phyloP scores from a whole-genome alignment of 2,329 filamentous ascomycete species.

The Penicillium sp. region DNA sequence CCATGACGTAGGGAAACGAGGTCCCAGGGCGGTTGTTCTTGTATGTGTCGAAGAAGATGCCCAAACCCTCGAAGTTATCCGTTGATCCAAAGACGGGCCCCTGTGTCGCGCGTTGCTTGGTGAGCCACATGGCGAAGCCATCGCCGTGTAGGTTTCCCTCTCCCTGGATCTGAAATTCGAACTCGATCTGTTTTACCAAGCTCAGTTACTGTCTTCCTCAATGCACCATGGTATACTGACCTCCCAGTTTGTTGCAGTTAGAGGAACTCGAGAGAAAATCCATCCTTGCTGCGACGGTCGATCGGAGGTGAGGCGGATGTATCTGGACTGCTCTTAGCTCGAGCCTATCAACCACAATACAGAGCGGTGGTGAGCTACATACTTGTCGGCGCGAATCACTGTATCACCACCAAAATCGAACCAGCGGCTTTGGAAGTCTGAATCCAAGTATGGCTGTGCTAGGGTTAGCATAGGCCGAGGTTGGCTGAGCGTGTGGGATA shows the following conservation, averaged over 20 bases:
- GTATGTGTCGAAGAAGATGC: conserved; percentile 97
- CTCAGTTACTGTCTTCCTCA: background rate
- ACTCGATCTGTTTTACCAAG: conserved; percentile 66
- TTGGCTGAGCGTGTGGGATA: conserved; percentile 2
- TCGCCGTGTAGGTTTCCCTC: conserved; percentile 90
- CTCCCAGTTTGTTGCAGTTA: conserved; percentile 99
- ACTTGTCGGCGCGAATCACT: conserved; percentile 73
- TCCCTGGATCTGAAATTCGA: conserved; percentile 94
- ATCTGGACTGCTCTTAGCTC: conserved; percentile 58
- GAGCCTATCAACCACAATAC: background rate
- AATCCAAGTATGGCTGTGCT: conserved; percentile 87
- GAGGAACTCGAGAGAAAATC: conserved; percentile 89
- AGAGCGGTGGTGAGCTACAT: conserved; percentile 20
- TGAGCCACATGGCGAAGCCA: conserved; percentile 97
- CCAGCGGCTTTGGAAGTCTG: conserved; percentile 97
- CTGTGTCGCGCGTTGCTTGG: conserved; percentile 80
- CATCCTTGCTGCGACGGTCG: conserved; percentile 88
- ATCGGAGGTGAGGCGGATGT: conserved; percentile 91
- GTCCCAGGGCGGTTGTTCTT: conserved; percentile 98
- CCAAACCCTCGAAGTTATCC: conserved; percentile 91
- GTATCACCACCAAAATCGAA: conserved; percentile 98
- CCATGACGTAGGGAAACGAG: conserved; percentile 98
- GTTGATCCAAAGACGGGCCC: conserved; percentile 87
- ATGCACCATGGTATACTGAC: conserved; percentile 41
- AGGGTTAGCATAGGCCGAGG: conserved; percentile 16